Conservation (phyloP, 768 basidiomycete species). For the Leucocoprinus leucothites region DNA sequence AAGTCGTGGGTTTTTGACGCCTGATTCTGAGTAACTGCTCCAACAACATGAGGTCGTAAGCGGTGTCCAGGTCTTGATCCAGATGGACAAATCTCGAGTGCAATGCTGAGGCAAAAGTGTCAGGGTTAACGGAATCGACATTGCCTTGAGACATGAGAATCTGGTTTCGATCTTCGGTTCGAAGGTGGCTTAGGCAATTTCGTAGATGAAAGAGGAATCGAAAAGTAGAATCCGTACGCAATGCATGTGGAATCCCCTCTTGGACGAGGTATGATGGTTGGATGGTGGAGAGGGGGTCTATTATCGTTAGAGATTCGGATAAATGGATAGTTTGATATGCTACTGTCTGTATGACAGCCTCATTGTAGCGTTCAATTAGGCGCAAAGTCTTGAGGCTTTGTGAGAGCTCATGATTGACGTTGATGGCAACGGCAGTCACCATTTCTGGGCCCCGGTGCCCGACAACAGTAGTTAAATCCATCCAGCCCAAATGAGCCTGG, state of each 20-base stretch:
- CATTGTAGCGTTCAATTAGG: constrained; percentile 26
- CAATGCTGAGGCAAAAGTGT: constrained; percentile 33
- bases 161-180: constrained; percentile 23
- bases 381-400: constrained; percentile 23
- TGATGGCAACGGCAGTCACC: constrained; percentile 29
- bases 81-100: constrained; percentile 31
- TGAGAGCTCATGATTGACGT: constrained; percentile 22
- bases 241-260: constrained; percentile 59
- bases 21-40: constrained; percentile 21
- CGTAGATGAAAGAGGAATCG: constrained; percentile 80
- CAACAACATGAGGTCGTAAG: constrained; percentile 11
- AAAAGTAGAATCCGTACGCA: constrained; percentile 71
- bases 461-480: constrained; percentile 23
- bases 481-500: constrained; percentile 14
- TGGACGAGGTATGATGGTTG: constrained; percentile 85
- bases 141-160: constrained; percentile 10
- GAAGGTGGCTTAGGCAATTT: constrained; percentile 49
- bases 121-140: constrained; percentile 17
- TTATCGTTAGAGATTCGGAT: constrained; percentile 46
- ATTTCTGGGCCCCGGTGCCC: constrained; percentile 44
- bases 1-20: neutral
- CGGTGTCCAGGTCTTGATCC: constrained; percentile 14
- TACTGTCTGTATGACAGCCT: constrained; percentile 32
- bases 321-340: constrained; percentile 47
- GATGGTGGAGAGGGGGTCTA: constrained; percentile 79